phyloP scores from a whole-genome alignment of 192 early-diverging fungal genomes.

The Chytriomyces hyalinus region DNA sequence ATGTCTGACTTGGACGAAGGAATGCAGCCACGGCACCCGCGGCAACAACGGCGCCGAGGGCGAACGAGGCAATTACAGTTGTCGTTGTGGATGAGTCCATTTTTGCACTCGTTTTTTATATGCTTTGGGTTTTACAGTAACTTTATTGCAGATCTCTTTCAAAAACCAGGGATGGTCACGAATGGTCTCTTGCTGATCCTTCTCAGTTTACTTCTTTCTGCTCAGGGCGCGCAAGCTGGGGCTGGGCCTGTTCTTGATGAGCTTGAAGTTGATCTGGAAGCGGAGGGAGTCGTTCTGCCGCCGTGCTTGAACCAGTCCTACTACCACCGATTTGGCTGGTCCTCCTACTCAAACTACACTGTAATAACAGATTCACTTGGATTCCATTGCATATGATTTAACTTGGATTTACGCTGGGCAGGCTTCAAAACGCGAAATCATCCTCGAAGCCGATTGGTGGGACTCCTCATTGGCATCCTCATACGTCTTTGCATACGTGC shows the following conservation, averaged over 20 bases:
- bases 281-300: background rate
- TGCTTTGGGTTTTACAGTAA: background rate
- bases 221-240: background rate
- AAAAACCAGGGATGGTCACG: background rate
- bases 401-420: background rate
- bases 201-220: background rate
- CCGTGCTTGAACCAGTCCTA: background rate
- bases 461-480: background rate
- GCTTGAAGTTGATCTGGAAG: background rate
- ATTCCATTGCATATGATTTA: background rate
- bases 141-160: background rate
- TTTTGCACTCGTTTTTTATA: background rate
- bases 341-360: background rate
- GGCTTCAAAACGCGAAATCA: background rate
- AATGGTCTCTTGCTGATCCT: background rate
- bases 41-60: background rate
- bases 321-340: background rate
- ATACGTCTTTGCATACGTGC: background rate
- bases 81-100: background rate
- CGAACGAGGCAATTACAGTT: background rate
- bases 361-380: slow-evolving; percentile 9
- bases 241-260: background rate
- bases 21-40: background rate
- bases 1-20: background rate
- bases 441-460: slow-evolving; percentile 19